These are phyloP conservation scores for Brassica balearica DNA, from an alignment of 441 rosid genomes.

Conservation along the genomic window DNA sequence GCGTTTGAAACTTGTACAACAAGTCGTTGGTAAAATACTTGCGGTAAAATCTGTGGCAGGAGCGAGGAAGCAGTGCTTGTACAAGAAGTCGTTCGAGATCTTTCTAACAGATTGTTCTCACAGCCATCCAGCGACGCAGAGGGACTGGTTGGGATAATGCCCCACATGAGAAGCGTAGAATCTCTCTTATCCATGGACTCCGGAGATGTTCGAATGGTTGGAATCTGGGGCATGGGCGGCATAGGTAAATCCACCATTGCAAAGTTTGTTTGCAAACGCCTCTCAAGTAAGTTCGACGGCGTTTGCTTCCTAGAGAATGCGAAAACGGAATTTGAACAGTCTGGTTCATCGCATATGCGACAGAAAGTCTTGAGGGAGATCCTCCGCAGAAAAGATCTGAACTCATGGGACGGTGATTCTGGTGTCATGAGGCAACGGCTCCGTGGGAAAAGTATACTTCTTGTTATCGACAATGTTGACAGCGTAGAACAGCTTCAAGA, in stretches of 20 bases:
- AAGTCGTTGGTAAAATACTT: too few relatives aligned
- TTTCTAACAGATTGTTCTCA: background rate
- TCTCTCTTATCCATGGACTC: conserved; percentile 21
- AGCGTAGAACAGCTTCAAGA: conserved; percentile 23
- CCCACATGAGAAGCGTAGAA: conserved; percentile 6
- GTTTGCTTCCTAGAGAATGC: conserved; percentile 20
- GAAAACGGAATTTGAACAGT: conserved; percentile 5
- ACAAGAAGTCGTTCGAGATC: conserved; percentile 7
- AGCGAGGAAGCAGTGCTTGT: conserved; percentile 28
- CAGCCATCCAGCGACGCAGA: background rate
- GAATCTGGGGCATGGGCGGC: conserved; percentile 42
- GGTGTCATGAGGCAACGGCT: conserved; percentile 17
- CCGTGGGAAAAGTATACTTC: conserved; percentile 33
- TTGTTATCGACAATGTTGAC: conserved; percentile 37
- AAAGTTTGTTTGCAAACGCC: background rate
- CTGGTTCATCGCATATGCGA: conserved; percentile 14
- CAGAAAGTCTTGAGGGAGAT: conserved; percentile 8
- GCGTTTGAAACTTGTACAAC: too few relatives aligned
- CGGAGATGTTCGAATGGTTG: conserved; percentile 29
- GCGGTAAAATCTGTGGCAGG: conserved; percentile 1
- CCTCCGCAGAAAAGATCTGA: conserved; percentile 5
- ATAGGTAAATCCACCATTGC: conserved; percentile 39
- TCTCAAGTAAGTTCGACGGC: conserved; percentile 15
- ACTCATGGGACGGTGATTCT: background rate
- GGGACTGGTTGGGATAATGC: conserved; percentile 29